A percentile compares a stretch with the other conserved stretches of the same genome.
Evolutionary conservation across 306 rosid genomes (phyloP).

Genomic region (Dryas alaskensis): DNA sequence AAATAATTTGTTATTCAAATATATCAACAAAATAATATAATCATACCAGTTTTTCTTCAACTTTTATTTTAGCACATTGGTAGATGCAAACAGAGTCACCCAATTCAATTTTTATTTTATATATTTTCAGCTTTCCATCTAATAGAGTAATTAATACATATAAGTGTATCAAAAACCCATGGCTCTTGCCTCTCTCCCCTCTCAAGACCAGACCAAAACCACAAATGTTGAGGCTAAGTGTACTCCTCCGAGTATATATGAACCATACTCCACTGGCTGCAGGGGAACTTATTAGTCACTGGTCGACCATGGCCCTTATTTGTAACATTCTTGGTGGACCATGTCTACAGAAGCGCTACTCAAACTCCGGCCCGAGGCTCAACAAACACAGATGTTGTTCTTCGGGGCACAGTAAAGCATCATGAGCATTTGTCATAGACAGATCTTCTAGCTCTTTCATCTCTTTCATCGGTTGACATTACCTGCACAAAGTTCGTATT

Average conservation of each 20-base stretch:
- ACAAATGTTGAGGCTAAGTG: no score
- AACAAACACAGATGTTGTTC: constrained; percentile 77
- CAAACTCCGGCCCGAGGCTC: constrained; percentile 47
- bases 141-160: neutral
- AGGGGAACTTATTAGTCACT: no score
- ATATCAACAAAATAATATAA: no score
- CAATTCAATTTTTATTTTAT: no score
- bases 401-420: constrained; percentile 56
- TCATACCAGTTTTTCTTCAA: no score
- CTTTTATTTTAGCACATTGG: no score
- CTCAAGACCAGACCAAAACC: neutral
- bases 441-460: constrained; percentile 52
- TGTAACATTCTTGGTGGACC: neutral
- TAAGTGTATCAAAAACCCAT: neutral
- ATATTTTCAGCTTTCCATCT: no score
- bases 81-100: no score
- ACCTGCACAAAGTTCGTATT: constrained; percentile 40
- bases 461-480: constrained; percentile 46
- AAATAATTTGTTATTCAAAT: no score
- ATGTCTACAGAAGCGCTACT: constrained; percentile 11
- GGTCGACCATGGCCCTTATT: neutral
- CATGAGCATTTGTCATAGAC: constrained; percentile 57
- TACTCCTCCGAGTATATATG: no score
- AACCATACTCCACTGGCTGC: neutral
- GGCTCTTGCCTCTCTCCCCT: neutral